Conservation (phyloP, 2,329 filamentous ascomycete species). For the Clonostachys sp. region DNA sequence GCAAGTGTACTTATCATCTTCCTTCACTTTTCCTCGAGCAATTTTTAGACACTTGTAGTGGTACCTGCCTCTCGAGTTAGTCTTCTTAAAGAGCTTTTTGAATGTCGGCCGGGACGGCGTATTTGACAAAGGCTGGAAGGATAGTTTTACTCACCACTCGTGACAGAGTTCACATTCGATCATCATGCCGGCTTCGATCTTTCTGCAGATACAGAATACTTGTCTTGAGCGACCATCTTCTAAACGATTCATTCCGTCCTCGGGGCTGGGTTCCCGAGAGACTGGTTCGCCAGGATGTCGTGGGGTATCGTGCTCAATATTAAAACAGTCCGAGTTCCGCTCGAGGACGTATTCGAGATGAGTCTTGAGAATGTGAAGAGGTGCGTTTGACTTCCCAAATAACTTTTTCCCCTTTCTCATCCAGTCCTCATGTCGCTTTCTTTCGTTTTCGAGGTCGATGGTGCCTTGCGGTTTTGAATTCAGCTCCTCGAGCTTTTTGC, state of each 20-base stretch:
- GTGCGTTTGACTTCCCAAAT: constrained; percentile 96
- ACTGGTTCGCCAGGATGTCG: constrained; percentile 87
- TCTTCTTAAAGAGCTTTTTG: neutral
- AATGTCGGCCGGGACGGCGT: neutral
- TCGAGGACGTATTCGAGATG: constrained; percentile 93
- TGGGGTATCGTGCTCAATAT: constrained; percentile 78
- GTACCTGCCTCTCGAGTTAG: constrained; percentile 55
- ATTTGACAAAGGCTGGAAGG: neutral
- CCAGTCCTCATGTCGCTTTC: constrained; percentile 96
- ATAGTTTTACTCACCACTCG: constrained; percentile 70
- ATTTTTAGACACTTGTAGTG: constrained; percentile 98
- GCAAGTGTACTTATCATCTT: constrained; percentile 97
- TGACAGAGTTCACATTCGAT: constrained; percentile 98
- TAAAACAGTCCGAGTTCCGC: constrained; percentile 87
- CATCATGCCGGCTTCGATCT: constrained; percentile 96
- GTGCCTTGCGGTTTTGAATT: constrained; percentile 92
- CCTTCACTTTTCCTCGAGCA: constrained; percentile 93
- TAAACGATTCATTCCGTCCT: constrained; percentile 48
- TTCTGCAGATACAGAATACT: constrained; percentile 95
- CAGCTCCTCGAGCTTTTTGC: constrained; percentile 80
- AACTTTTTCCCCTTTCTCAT: constrained; percentile 97
- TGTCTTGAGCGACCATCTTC: constrained; percentile 64
- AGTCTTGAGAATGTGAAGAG: constrained; percentile 88
- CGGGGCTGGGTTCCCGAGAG: constrained; percentile 70
- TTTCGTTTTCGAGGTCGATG: constrained; percentile 87